phyloP scores from a whole-genome alignment of 768 basidiomycete genomes.

The Boletales sp. region DNA sequence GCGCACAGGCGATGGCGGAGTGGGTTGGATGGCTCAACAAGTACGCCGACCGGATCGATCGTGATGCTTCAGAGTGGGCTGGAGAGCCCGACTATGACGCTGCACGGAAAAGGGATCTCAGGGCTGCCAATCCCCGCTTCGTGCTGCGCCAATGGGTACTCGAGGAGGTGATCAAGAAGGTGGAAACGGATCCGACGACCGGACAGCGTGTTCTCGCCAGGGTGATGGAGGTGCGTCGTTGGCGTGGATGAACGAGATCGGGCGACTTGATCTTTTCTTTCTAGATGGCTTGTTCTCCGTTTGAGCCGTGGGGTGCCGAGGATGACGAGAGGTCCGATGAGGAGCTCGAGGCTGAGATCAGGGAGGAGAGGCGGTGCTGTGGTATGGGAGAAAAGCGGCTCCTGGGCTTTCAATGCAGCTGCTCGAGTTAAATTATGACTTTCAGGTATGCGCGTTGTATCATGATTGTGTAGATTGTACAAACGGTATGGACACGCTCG shows the following conservation, averaged over 20 bases:
- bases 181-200: conserved; percentile 60
- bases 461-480: neutral
- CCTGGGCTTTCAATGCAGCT: conserved; percentile 92
- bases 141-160: conserved; percentile 94
- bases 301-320: conserved; percentile 84
- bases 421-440: conserved; percentile 60
- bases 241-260: neutral
- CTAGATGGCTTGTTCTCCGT: conserved; percentile 87
- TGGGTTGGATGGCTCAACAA: conserved; percentile 62
- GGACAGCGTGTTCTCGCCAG: conserved; percentile 73
- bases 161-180: conserved; percentile 82
- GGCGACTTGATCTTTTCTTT: neutral
- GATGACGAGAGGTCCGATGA: conserved; percentile 41
- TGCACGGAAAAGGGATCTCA: conserved; percentile 49
- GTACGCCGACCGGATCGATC: conserved; percentile 57
- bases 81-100: conserved; percentile 37
- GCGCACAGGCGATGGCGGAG: conserved; percentile 43
- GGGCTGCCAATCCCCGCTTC: conserved; percentile 80
- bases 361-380: conserved; percentile 74
- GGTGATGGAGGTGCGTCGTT: conserved; percentile 65
- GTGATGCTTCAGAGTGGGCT: conserved; percentile 48
- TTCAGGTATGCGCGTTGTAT: neutral
- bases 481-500: no score
- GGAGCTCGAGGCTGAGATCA: conserved; percentile 53
- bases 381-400: conserved; percentile 70